Conservation (phyloP, 1,284 basidiomycete species). For the Athelia sp. region DNA sequence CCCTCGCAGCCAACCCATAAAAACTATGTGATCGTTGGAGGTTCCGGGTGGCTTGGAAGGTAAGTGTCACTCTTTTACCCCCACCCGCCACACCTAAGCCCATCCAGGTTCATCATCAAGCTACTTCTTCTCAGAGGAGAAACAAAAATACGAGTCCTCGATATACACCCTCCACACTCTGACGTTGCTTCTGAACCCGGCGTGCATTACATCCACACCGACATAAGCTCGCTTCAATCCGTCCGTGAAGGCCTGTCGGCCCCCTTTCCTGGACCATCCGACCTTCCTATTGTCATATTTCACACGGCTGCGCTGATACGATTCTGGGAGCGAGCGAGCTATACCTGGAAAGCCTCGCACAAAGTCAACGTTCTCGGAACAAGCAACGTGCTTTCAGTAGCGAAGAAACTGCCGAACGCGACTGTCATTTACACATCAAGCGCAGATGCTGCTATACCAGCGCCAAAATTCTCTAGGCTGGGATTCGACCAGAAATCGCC, state of each 20-base stretch:
- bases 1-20: slow-evolving; percentile 19
- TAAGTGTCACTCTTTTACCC: slow-evolving; percentile 10
- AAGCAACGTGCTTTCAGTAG: slow-evolving; percentile 21
- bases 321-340: slow-evolving; percentile 29
- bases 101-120: slow-evolving; percentile 25
- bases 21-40: slow-evolving; percentile 28
- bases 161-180: slow-evolving; percentile 21
- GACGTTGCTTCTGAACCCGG: slow-evolving; percentile 19
- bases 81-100: not conserved
- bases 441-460: slow-evolving; percentile 18
- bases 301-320: slow-evolving; percentile 28
- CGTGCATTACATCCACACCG: slow-evolving; percentile 23
- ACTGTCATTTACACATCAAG: slow-evolving; percentile 28
- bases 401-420: slow-evolving; percentile 18
- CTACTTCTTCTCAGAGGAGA: slow-evolving; percentile 28
- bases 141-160: slow-evolving; percentile 26
- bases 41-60: slow-evolving; percentile 30
- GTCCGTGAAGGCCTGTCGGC: slow-evolving; percentile 18
- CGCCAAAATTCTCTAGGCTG: slow-evolving; percentile 22
- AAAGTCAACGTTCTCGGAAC: slow-evolving; percentile 27
- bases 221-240: slow-evolving; percentile 25
- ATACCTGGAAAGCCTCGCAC: slow-evolving; percentile 24
- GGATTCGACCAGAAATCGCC: slow-evolving; percentile 14
- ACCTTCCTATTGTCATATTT: slow-evolving; percentile 24
- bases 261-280: slow-evolving; percentile 18